Conservation (phyloP, 495 filamentous ascomycete species). For the Lichina pygmaea region DNA sequence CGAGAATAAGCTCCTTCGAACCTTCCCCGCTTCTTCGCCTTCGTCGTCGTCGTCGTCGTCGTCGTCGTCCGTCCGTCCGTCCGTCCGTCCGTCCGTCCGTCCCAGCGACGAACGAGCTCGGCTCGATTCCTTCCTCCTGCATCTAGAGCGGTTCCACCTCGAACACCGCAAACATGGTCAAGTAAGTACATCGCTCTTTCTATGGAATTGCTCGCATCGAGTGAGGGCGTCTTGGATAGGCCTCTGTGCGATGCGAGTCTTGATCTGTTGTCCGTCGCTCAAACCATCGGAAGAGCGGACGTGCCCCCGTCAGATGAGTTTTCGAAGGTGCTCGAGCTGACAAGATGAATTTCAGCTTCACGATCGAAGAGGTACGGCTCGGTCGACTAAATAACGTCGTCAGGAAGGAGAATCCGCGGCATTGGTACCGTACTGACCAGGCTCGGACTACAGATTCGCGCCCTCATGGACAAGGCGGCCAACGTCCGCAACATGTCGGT, state of each 20-base stretch:
- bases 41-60: too few species aligned
- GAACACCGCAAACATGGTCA: slow-evolving; percentile 93
- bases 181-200: slow-evolving; percentile 35
- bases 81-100: too few species aligned
- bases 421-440: background rate
- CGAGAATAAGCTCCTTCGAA: too few species aligned
- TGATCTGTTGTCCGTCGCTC: background rate
- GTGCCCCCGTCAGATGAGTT: background rate
- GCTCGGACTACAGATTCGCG: slow-evolving; percentile 35
- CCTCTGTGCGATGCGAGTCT: background rate
- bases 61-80: too few species aligned
- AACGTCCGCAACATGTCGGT: slow-evolving; percentile 99
- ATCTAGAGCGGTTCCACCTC: slow-evolving; percentile 11
- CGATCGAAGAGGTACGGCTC: slow-evolving; percentile 60
- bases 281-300: background rate
- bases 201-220: background rate
- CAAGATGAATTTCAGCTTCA: slow-evolving; percentile 42
- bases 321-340: background rate
- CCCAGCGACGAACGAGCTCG: too few species aligned
- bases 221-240: background rate
- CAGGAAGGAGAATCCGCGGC: background rate
- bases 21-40: too few species aligned
- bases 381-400: background rate
- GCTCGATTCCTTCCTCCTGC: too few species aligned
- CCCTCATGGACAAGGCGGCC: slow-evolving; percentile 86